A percentile compares a stretch with the other conserved stretches of the same genome.
Conservation (phyloP, 306 rosid genomes). For the Phaseolus lunatus region DNA sequence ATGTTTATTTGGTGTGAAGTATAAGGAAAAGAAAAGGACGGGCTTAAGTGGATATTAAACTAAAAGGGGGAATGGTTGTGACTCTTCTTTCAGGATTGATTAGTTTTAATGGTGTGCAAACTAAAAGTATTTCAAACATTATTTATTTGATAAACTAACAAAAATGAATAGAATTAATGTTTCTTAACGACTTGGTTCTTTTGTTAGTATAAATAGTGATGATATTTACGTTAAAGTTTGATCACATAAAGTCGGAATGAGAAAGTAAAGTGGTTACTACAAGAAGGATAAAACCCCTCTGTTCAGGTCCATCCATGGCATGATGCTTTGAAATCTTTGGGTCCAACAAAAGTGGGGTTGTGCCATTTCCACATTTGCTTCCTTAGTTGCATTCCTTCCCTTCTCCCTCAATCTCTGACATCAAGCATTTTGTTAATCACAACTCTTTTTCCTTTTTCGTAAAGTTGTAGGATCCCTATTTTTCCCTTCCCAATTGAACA, state of each 20-base stretch:
- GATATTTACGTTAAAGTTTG: no score
- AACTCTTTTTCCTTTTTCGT: not conserved
- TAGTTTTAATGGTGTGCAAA: no score
- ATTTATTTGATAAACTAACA: no score
- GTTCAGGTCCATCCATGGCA: not conserved
- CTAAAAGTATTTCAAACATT: no score
- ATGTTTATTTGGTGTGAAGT: conserved; percentile 3
- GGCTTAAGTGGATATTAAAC: not conserved
- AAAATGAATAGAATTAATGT: no score
- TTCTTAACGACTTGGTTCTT: no score
- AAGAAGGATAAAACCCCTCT: not conserved
- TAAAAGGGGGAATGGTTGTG: no score
- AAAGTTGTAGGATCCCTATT: not conserved
- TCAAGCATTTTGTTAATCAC: not conserved
- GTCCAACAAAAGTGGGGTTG: not conserved
- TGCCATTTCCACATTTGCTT: not conserved
- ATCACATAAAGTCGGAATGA: not conserved
- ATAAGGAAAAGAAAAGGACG: not conserved
- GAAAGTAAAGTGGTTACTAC: not conserved
- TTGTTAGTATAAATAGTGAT: no score
- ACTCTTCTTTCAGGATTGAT: no score
- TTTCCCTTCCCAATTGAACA: not conserved
- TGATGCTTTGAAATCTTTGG: conserved; percentile 19
- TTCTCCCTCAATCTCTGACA: conserved; percentile 21
- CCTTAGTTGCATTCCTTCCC: conserved; percentile 16